Evolutionary conservation across 306 rosid genomes (phyloP), one percentile per base, ranked within the genome.

Genomic region (Cicer arietinum): DNA sequence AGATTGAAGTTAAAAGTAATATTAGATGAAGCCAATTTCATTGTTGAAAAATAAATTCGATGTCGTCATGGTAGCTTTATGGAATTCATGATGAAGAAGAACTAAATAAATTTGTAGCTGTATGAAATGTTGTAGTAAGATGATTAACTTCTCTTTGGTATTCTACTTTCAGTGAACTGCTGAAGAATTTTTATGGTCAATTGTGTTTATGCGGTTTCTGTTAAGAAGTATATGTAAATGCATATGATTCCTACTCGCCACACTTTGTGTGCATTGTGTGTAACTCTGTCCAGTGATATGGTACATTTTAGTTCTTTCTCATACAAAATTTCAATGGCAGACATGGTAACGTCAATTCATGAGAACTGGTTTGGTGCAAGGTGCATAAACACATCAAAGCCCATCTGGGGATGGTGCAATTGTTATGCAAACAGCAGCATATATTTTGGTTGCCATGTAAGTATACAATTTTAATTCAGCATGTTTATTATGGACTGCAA

Each of bases 391-490:
- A 94, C 97, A 25, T 88, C 91, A 82, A 91, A 88, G 73, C 89
- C 93, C n/a, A n/a, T n/a, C 88, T 53, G 98, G 96, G 48, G 98
- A 94, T 85, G 98, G 98, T 45, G 97, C 88, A 58, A 85, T 94
- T 42, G 79, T 94, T 22, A 86, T 94, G 73, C 98, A 88, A 83
- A 90, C 97, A 61, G 79, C 92, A 45, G 83, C 96, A n/a, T 94
- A 86, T 79, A 77, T 94, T 75, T 84, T 94, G 75, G 89, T 94
- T 77, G 90, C 94, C 39, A 64, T 88, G 97, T 94, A 89, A 94
- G 98, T 62, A 61, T 73, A 52, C 66, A 35, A 30, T 77, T 74
- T 62, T 54, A 56, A 41, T 43, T 66, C 57, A 69, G 37, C 72
- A n/a, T 62, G 2, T 60, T 20, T 25, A 18, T 77, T 53, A 39